Evolutionary conservation across 257 asterid genomes (phyloP).

Genomic region (Ligustrum vulgare): DNA sequence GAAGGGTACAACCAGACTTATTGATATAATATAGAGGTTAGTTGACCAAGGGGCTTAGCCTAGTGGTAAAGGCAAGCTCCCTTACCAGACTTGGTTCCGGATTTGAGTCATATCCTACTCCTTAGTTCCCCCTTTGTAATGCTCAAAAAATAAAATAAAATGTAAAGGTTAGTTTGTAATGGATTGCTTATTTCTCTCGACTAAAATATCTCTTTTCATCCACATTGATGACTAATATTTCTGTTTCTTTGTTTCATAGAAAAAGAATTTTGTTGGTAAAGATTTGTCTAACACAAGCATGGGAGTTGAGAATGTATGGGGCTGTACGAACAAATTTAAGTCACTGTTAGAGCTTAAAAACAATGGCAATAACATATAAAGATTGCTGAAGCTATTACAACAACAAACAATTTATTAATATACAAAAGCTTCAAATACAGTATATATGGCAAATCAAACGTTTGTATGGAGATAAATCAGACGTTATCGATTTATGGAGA

Average conservation of each 20-base stretch:
- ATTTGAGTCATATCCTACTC: no score
- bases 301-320: background rate
- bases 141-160: no score
- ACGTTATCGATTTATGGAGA: background rate
- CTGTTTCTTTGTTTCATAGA: conserved; percentile 42
- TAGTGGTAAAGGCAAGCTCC: no score
- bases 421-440: conserved; percentile 18
- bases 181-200: no score
- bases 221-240: background rate
- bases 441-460: conserved; percentile 18
- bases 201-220: no score
- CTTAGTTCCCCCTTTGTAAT: no score
- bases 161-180: no score
- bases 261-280: conserved; percentile 83
- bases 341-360: background rate
- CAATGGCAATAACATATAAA: conserved; percentile 6
- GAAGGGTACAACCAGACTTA: no score
- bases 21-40: no score
- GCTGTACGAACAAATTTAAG: background rate
- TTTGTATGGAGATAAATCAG: conserved; percentile 19
- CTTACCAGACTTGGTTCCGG: no score
- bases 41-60: no score
- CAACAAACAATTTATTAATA: conserved; percentile 9
- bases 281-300: background rate
- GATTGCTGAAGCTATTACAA: conserved; percentile 12